Percentiles rank a stretch among this genome's conserved stretches.
Conservation (phyloP, 192 early-diverging fungal species). For the Phycomyces blakesleeanus region DNA sequence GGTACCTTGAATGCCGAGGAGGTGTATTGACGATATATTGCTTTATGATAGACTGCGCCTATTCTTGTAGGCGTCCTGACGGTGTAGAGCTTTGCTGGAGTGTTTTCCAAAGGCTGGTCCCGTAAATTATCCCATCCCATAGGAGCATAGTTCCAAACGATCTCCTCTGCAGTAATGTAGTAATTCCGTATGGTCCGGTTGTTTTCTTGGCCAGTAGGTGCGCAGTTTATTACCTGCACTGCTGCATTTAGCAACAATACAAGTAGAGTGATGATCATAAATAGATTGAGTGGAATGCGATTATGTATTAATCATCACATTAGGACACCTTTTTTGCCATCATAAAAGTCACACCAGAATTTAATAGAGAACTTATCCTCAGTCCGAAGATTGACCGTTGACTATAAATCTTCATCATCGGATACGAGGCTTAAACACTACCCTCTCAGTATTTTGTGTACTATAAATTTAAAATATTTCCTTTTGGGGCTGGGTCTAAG, state of each 20-base stretch:
- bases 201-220: neutral
- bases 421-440: too few species aligned
- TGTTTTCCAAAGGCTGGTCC: conserved; percentile 24
- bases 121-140: conserved; percentile 33
- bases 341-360: too few species aligned
- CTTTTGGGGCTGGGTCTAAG: too few species aligned
- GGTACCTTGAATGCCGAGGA: conserved; percentile 27
- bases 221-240: neutral
- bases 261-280: neutral
- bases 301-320: too few species aligned
- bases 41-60: conserved; percentile 35
- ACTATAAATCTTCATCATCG: too few species aligned
- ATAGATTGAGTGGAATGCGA: too few species aligned
- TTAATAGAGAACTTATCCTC: too few species aligned
- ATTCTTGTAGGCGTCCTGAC: conserved; percentile 22
- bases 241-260: conserved; percentile 1
- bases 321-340: too few species aligned
- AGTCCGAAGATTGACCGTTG: too few species aligned
- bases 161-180: conserved; percentile 42
- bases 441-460: too few species aligned
- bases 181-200: conserved; percentile 24
- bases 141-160: conserved; percentile 44
- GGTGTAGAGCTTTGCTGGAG: conserved; percentile 29
- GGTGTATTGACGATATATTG: conserved; percentile 35
- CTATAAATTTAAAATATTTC: too few species aligned